These are phyloP conservation scores for Rubroboletus pulcherrimus DNA, from an alignment of 768 basidiomycete genomes.

Conservation along the genomic window DNA sequence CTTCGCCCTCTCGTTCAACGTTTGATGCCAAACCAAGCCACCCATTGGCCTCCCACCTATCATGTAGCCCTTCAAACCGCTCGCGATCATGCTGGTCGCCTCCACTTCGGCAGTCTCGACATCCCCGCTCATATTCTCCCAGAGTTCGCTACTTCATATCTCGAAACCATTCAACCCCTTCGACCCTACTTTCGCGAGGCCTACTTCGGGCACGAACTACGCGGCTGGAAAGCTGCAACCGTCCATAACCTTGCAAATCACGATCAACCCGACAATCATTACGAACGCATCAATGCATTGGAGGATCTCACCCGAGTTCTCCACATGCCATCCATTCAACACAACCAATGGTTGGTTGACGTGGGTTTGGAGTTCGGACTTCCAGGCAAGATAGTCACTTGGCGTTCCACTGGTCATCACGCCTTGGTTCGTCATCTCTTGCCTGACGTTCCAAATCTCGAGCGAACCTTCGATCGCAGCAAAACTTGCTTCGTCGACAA, in stretches of 20 bases:
- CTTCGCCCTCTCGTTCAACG: background rate
- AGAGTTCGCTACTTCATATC: background rate
- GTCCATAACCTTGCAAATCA: background rate
- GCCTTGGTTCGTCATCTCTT: background rate
- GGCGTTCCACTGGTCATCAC: background rate
- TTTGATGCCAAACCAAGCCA: background rate
- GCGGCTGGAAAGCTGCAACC: conserved; percentile 8
- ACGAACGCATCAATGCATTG: background rate
- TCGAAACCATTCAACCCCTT: background rate
- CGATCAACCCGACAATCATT: too few species aligned
- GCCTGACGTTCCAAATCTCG: background rate
- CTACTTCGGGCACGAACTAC: conserved; percentile 12
- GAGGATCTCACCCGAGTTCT: background rate
- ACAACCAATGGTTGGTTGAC: background rate
- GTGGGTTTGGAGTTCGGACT: background rate
- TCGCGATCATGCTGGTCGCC: background rate
- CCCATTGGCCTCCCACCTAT: conserved; percentile 2
- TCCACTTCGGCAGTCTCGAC: background rate
- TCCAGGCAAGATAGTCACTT: background rate
- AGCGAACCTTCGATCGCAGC: fast-evolving
- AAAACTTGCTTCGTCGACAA: background rate
- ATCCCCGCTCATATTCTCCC: background rate
- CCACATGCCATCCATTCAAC: background rate
- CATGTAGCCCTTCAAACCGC: background rate
- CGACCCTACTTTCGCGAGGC: conserved; percentile 1